A percentile compares a stretch with the other conserved stretches of the same genome.
These are phyloP conservation scores for Saccharum officinarum DNA, from an alignment of 176 grass and related monocot species.

Conservation along the genomic window DNA sequence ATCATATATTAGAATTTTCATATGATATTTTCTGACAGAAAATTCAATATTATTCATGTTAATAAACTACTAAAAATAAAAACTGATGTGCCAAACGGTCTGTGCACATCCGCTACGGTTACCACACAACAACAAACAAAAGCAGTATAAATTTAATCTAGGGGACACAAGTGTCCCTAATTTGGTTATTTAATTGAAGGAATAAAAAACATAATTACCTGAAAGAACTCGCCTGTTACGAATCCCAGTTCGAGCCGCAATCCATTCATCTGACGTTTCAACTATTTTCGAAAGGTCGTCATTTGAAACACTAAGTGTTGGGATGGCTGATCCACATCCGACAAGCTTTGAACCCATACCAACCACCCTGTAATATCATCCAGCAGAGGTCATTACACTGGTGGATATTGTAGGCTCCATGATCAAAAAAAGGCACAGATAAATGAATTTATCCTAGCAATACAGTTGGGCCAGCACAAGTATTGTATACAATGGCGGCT, in stretches of 20 bases:
- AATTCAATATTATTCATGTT: neutral
- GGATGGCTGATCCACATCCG: conserved; percentile 74
- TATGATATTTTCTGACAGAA: neutral
- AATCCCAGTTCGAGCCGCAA: conserved; percentile 91
- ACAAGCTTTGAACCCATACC: conserved; percentile 79
- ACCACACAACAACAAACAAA: conserved; percentile 2
- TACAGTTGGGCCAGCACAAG: conserved; percentile 17
- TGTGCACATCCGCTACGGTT: neutral
- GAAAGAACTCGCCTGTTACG: conserved; percentile 78
- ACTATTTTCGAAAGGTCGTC: conserved; percentile 89
- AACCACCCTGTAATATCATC: conserved; percentile 59
- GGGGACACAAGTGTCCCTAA: neutral
- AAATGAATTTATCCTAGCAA: neutral
- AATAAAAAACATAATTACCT: conserved; percentile 43
- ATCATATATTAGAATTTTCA: neutral
- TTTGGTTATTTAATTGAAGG: neutral
- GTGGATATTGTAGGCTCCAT: neutral
- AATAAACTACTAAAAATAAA: neutral
- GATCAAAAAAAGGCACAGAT: neutral
- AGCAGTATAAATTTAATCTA: neutral
- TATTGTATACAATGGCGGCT: neutral
- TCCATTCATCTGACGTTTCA: conserved; percentile 96
- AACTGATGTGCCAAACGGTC: neutral
- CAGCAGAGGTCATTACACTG: neutral
- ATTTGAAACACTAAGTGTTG: conserved; percentile 69